phyloP scores from a whole-genome alignment of 371 early-diverging fungal genomes.

The Apophysomyces sp. region DNA sequence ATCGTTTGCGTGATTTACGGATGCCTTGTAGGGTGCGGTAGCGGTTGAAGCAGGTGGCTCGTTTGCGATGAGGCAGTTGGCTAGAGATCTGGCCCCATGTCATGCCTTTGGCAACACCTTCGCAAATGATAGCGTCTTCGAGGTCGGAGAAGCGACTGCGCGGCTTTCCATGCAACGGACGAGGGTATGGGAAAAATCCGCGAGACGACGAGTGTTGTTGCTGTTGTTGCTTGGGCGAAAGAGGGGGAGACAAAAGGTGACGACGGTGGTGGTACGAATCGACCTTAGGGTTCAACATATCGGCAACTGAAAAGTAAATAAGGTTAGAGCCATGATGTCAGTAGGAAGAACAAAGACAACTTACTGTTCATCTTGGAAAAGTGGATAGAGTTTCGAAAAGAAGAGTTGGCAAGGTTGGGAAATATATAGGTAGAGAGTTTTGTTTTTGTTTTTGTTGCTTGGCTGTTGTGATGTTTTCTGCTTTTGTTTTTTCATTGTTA shows the following conservation, averaged over 20 bases:
- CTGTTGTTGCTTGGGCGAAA: constrained; percentile 2
- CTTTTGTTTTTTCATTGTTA: not conserved
- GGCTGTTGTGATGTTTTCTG: not conserved
- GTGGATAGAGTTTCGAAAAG: not conserved
- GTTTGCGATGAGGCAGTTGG: constrained; percentile 42
- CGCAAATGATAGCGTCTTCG: constrained; percentile 45
- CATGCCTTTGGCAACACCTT: constrained; percentile 44
- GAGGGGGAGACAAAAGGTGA: constrained; percentile 3
- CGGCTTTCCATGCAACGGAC: constrained; percentile 26
- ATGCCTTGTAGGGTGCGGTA: constrained; percentile 46
- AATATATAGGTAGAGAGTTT: not conserved
- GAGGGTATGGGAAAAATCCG: not conserved
- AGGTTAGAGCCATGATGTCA: not conserved
- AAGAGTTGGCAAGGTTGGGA: not conserved
- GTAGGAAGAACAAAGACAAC: not conserved
- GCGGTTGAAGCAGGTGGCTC: constrained; percentile 51
- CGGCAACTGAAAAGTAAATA: constrained; percentile 6
- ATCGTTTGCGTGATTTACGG: constrained; percentile 43
- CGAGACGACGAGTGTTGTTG: not conserved
- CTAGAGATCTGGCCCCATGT: constrained; percentile 50
- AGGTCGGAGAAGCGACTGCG: constrained; percentile 45
- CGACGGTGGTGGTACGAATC: constrained; percentile 1
- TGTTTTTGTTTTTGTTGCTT: constrained; percentile 2
- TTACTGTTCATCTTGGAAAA: constrained; percentile 1
- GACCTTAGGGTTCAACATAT: constrained; percentile 6